phyloP scores from a whole-genome alignment of 2,329 filamentous ascomycete genomes.

The Chrysosporium keratinophilum region DNA sequence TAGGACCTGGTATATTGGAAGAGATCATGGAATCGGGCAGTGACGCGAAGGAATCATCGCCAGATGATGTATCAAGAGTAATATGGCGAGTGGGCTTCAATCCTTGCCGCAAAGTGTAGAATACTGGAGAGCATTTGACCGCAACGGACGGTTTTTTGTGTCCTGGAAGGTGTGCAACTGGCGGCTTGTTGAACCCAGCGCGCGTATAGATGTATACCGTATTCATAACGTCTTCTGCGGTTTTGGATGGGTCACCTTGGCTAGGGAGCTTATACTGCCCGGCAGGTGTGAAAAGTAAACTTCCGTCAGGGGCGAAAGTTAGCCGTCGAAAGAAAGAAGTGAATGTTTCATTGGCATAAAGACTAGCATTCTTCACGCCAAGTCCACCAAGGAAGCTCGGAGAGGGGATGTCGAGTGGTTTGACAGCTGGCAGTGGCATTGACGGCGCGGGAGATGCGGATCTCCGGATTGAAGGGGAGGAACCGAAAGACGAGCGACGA shows the following conservation, averaged over 20 bases:
- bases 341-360: slow-evolving; percentile 93
- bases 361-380: slow-evolving; percentile 69
- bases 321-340: slow-evolving; percentile 93
- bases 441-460: slow-evolving; percentile 91
- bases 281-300: slow-evolving; percentile 82
- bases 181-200: slow-evolving; percentile 91
- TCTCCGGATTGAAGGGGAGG: slow-evolving; percentile 63
- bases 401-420: slow-evolving; percentile 83
- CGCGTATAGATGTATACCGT: slow-evolving; percentile 97
- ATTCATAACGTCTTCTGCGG: slow-evolving; percentile 78
- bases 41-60: slow-evolving; percentile 70
- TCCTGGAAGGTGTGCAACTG: slow-evolving; percentile 85
- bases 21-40: slow-evolving; percentile 72
- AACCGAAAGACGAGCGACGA: slow-evolving; percentile 80
- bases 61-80: slow-evolving; percentile 84
- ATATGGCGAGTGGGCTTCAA: slow-evolving; percentile 69
- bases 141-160: slow-evolving; percentile 98
- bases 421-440: slow-evolving; percentile 85
- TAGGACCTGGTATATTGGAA: slow-evolving; percentile 36
- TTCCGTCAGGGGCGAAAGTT: slow-evolving; percentile 91
- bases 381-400: slow-evolving; percentile 53
- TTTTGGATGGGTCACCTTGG: slow-evolving; percentile 57
- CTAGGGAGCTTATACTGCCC: slow-evolving; percentile 86
- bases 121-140: slow-evolving; percentile 82
- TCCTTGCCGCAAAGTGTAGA: slow-evolving; percentile 67